phyloP scores from a whole-genome alignment of 129 eudicot genomes.

The Pittosporum tobira region DNA sequence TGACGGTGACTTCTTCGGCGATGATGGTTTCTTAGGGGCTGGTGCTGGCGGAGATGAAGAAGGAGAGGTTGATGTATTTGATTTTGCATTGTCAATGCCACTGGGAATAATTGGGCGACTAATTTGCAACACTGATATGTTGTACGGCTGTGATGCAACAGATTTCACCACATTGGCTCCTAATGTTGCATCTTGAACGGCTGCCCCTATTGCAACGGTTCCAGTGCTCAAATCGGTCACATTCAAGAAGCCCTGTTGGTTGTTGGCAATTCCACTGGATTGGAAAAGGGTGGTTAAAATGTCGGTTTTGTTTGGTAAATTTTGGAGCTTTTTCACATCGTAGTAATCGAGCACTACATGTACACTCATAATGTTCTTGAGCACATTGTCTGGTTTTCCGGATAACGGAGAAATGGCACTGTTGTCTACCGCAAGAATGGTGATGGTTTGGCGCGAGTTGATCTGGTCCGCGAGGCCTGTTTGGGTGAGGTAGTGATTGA shows the following conservation, averaged over 20 bases:
- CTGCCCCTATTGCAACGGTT: conserved; percentile 26
- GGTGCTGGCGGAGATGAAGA: conserved; percentile 7
- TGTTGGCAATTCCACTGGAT: conserved; percentile 27
- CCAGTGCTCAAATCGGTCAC: conserved; percentile 17
- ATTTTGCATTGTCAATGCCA: conserved; percentile 19
- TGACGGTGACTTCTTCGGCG: conserved; percentile 2
- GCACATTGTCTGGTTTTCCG: conserved; percentile 17
- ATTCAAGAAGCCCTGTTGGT: conserved; percentile 37
- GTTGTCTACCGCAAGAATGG: conserved; percentile 41
- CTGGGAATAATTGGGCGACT: conserved; percentile 27
- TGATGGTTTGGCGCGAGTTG: conserved; percentile 36
- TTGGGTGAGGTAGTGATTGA: conserved; percentile 41
- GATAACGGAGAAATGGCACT: conserved; percentile 19
- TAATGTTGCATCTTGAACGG: conserved; percentile 19
- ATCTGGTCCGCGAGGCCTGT: conserved; percentile 38
- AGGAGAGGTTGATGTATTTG: conserved; percentile 11
- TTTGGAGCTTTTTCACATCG: conserved; percentile 25
- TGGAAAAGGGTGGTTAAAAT: conserved; percentile 40
- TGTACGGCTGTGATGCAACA: conserved; percentile 30
- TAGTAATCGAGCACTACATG: conserved; percentile 53
- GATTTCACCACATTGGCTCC: conserved; percentile 30
- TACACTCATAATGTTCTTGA: conserved; percentile 28
- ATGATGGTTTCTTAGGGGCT: conserved; percentile 2
- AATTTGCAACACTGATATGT: conserved; percentile 38
- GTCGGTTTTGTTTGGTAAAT: conserved; percentile 5